Evolutionary conservation across 371 early-diverging fungal genomes (phyloP).

Genomic region (Syncephalastrum racemosum): DNA sequence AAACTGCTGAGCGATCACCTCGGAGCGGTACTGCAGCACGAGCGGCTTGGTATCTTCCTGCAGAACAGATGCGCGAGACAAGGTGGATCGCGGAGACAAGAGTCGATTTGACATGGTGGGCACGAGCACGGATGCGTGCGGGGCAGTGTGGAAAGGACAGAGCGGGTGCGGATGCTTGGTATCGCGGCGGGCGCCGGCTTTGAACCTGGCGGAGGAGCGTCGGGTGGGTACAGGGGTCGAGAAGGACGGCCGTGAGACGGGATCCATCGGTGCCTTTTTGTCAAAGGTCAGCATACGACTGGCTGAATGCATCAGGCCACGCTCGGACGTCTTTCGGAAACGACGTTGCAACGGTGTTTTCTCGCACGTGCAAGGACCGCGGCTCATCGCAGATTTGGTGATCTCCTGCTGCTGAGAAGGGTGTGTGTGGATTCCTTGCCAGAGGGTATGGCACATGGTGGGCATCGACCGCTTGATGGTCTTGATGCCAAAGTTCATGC

Average conservation of each 20-base stretch:
- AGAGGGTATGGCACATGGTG: constrained; percentile 26
- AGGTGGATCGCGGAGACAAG: no score
- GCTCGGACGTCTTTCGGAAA: constrained; percentile 1
- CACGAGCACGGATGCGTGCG: neutral
- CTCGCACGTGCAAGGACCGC: constrained; percentile 4
- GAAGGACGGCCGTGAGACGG: constrained; percentile 5
- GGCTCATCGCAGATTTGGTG: constrained; percentile 1
- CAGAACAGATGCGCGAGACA: no score
- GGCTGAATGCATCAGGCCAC: constrained; percentile 7
- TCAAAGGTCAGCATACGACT: constrained; percentile 9
- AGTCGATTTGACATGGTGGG: neutral
- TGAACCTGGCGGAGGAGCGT: no score
- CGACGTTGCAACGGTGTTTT: neutral
- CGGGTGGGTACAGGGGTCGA: constrained; percentile 9
- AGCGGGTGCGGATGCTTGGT: constrained; percentile 21
- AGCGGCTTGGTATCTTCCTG: constrained; percentile 17
- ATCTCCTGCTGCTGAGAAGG: neutral
- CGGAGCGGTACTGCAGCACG: constrained; percentile 40
- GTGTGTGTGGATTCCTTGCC: constrained; percentile 18
- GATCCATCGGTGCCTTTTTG: neutral
- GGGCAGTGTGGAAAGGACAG: constrained; percentile 12
- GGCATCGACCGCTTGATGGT: constrained; percentile 36
- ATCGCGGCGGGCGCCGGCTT: neutral
- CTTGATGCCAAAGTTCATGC: constrained; percentile 30
- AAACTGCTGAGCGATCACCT: constrained; percentile 50